These are phyloP conservation scores for Sarocladium oryzae DNA, from an alignment of 2,329 filamentous ascomycete species.

Conservation along the genomic window DNA sequence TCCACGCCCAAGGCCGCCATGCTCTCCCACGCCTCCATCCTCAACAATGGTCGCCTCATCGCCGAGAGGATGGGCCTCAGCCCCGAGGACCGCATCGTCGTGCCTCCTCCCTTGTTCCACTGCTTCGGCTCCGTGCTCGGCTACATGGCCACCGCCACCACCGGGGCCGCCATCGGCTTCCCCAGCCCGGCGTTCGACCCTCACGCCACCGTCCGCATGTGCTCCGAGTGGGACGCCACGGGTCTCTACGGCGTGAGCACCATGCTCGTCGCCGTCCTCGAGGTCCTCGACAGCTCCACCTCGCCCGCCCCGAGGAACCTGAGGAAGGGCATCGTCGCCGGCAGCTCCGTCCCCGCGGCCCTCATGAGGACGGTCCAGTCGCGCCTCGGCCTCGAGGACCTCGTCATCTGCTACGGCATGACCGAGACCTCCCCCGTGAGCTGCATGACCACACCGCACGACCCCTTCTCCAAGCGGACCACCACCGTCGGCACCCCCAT, in stretches of 20 bases:
- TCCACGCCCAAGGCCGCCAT: constrained; percentile 87
- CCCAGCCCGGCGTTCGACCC: constrained; percentile 85
- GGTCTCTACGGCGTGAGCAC: constrained; percentile 84
- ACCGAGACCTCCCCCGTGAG: constrained; percentile 78
- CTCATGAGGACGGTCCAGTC: constrained; percentile 73
- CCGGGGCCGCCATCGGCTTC: constrained; percentile 73
- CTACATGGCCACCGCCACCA: constrained; percentile 91
- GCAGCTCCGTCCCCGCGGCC: constrained; percentile 74
- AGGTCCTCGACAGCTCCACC: constrained; percentile 51
- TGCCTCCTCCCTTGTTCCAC: constrained; percentile 78
- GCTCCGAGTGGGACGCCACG: constrained; percentile 46
- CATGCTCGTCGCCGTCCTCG: constrained; percentile 87
- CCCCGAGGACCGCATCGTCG: constrained; percentile 68
- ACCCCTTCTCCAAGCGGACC: constrained; percentile 67
- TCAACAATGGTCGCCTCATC: constrained; percentile 88
- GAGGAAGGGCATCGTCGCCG: constrained; percentile 86
- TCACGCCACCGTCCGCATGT: constrained; percentile 56
- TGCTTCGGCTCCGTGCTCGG: constrained; percentile 90
- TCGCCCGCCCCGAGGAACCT: constrained; percentile 34
- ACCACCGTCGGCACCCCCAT: constrained; percentile 72
- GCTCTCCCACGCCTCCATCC: constrained; percentile 74
- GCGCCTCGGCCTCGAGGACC: constrained; percentile 66
- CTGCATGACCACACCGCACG: constrained; percentile 75
- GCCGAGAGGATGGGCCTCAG: constrained; percentile 78
- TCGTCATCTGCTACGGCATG: constrained; percentile 96